Base-by-base conservation (phyloP, 2,329 filamentous ascomycete genomes). In the Allantophomopsis lycopodina region DNA sequence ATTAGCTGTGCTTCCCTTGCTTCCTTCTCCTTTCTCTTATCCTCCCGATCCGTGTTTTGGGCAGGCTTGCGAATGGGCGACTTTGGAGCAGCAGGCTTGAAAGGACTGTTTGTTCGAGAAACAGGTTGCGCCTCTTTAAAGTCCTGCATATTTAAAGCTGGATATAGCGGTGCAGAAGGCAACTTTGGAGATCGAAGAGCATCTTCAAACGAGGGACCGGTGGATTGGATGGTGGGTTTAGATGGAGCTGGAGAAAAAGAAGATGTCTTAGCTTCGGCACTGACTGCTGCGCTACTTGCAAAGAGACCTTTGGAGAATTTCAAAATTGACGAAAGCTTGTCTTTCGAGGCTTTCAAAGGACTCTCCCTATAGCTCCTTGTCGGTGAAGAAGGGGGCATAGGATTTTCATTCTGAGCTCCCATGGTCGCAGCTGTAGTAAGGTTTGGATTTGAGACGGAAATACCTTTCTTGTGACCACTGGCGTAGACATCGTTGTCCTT, bases 261-360 rank as follows among this genome's bases (percentile, higher is more conserved):
- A 3, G 67, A 69, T 0, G 67, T 65, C 48, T 78, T 79, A 7
- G 71, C 71, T 48, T 79, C 75, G 0, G 74, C 74, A 48, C 73
- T 79, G 31, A 73, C 61, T 13, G 69, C 73, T 2, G 74, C 75
- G 48, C 75, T 89, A 48, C 83, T 93, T 14, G 81, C 85, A 46
- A 95, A 79, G 37, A 95, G 73, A 12, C 81, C 84, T 57, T 83
- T 89, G 4, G 88, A 91, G 40, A 80, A 83, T 60, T 87, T 88
- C 50, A 95, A 67, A 43, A 94, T 87, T 8, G 88, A 94, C 36
- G 89, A 93, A 36, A 96, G 68, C 56, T 87, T 93, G 53, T 83
- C 85, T 63, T 94, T 96, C 20, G 91, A 88, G 38, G 91, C 86
- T 59, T 88, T 94, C 43, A 95, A 60, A 5, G 86, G 86, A 42